Evolutionary conservation across 1,284 basidiomycete species (phyloP).

Genomic region (Ustilago shanxiensis): DNA sequence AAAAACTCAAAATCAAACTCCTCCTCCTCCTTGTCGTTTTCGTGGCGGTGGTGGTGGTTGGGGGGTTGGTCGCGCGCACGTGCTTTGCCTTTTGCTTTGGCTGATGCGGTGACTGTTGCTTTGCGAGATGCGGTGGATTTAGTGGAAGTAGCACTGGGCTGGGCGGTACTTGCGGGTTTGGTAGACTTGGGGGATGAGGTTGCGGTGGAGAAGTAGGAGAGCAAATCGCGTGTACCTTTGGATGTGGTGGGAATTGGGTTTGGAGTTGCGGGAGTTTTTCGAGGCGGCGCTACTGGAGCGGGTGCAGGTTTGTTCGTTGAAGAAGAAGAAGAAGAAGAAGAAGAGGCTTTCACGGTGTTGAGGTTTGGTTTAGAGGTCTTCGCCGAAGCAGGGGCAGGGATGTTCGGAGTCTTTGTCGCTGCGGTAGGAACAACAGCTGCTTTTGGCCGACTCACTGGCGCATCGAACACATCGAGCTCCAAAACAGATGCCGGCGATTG

Average conservation of each 20-base stretch:
- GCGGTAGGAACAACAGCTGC: neutral
- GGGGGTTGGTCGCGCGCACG: neutral
- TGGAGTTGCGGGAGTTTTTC: neutral
- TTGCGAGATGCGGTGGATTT: neutral
- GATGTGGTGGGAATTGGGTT: constrained; percentile 9
- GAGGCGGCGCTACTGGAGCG: neutral
- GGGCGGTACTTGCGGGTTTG: neutral
- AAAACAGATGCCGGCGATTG: neutral
- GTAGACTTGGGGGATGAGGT: neutral
- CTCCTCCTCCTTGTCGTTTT: no score
- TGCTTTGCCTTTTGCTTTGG: constrained; percentile 15
- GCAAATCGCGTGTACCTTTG: constrained; percentile 16
- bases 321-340: no score
- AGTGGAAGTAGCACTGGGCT: neutral
- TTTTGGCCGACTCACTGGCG: neutral
- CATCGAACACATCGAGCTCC: neutral
- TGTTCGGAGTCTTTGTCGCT: neutral
- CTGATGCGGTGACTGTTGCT: no score
- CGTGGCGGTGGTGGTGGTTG: no score
- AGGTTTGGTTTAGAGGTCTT: neutral
- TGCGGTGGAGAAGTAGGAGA: constrained; percentile 22
- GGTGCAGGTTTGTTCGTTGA: neutral
- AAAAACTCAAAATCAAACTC: constrained; percentile 8
- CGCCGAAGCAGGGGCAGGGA: neutral
- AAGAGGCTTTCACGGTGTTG: neutral